phyloP scores from a whole-genome alignment of 768 basidiomycete genomes.

The Hebeloma cylindrosporum region DNA sequence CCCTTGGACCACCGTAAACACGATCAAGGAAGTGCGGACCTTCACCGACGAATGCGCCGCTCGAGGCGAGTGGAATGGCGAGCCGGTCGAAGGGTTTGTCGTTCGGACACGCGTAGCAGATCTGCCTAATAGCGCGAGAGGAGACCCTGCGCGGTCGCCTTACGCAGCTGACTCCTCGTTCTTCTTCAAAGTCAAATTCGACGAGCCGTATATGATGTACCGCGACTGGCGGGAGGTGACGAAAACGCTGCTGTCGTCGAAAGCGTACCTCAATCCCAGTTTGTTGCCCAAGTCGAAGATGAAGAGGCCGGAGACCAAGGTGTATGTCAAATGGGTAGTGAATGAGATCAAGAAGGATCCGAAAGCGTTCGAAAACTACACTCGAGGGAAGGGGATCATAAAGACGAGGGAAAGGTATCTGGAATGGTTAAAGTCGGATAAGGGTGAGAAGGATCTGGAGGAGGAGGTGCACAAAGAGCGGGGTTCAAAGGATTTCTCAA shows the following conservation, averaged over 20 bases:
- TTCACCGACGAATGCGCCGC: conserved; percentile 72
- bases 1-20: conserved; percentile 51
- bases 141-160: conserved; percentile 42
- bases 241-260: conserved; percentile 56
- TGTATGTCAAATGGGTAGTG: conserved; percentile 84
- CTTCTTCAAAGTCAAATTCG: conserved; percentile 99
- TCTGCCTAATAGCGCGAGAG: conserved; percentile 32
- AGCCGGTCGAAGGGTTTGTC: conserved; percentile 92
- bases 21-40: conserved; percentile 62
- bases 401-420: conserved; percentile 78
- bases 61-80: conserved; percentile 78
- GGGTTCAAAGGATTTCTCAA: conserved; percentile 42
- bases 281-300: conserved; percentile 65
- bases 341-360: conserved; percentile 67
- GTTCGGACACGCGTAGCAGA: conserved; percentile 70
- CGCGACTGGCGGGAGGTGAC: conserved; percentile 97
- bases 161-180: conserved; percentile 82
- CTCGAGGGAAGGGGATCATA: conserved; percentile 82
- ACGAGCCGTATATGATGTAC: conserved; percentile 99
- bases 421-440: conserved; percentile 56
- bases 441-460: conserved; percentile 30
- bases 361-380: conserved; percentile 58
- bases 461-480: conserved; percentile 33
- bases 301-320: conserved; percentile 71
- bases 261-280: conserved; percentile 27